A percentile compares a stretch with the other conserved stretches of the same genome.
Evolutionary conservation across 257 asterid species (phyloP).

Genomic region (Solanum etuberosum): DNA sequence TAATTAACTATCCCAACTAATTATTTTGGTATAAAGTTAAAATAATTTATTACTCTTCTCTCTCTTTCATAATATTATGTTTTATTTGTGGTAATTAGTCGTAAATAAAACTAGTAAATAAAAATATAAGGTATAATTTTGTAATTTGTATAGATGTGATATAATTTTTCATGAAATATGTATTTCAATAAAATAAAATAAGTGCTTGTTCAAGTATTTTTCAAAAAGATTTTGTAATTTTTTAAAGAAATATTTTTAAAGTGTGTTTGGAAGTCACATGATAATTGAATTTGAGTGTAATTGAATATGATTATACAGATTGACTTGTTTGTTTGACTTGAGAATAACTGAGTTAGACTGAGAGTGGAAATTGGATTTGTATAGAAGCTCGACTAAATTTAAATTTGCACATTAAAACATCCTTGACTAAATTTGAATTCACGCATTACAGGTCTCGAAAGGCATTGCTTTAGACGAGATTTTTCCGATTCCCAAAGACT

Average conservation of each 20-base stretch:
- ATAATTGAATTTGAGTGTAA: not conserved
- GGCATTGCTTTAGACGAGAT: too few species aligned
- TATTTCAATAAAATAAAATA: not conserved
- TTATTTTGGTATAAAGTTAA: not conserved
- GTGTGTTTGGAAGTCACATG: too few species aligned
- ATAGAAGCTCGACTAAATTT: too few species aligned
- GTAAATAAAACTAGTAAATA: not conserved
- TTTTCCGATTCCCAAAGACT: too few species aligned
- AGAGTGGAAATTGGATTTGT: rapidly evolving
- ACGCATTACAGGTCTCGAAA: too few species aligned
- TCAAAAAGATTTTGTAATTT: not conserved
- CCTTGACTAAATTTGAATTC: not conserved
- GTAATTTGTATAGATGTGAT: not conserved
- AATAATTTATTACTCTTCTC: not conserved
- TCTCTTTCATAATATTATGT: not conserved
- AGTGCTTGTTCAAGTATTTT: not conserved
- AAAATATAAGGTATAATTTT: not conserved
- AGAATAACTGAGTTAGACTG: not conserved
- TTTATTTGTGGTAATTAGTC: not conserved
- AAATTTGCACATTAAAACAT: too few species aligned
- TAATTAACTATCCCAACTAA: not conserved
- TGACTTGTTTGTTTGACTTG: not conserved
- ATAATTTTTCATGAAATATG: not conserved
- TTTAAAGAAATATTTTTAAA: too few species aligned
- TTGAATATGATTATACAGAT: not conserved